Evolutionary conservation across 2,329 filamentous ascomycete genomes (phyloP), one percentile per base, ranked within the genome.

Genomic region (Penicillium sp.): DNA sequence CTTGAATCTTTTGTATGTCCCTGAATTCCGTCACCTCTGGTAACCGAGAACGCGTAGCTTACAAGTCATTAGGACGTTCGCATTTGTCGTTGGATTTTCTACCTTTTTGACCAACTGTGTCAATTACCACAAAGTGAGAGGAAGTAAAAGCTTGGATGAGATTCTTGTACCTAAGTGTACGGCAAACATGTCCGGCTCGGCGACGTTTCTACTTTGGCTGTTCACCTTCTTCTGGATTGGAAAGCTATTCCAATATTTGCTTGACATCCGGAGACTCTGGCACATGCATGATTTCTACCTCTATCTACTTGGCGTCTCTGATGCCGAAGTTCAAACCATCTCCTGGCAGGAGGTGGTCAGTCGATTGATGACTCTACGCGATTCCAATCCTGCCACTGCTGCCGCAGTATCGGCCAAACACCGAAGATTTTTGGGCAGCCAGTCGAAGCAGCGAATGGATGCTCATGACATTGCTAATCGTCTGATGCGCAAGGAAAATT

Each of bases 401-500:
- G 78, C 81, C 7, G 82, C 81, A 15, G 75, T 85, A 13, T 81
- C 81, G n/a, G 76, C 82, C 9, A 75, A 78, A 54, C 81, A 82
- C 58, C 80, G 83, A 53, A 82, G 80, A 57, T 84, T 83, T 52
- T 80, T 93, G 56, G 89, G 89, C 39, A 91, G 86, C 52, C 91
- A 95, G 67, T 95, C 91, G 18, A 96, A 97, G 70, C 91, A 97
- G 73, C 84, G 93, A 56, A 86, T 99, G 62, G 94, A 97, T 72
- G 94, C 94, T 9, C 91, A 97, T 64, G 94, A 97, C 66, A 97
- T 99, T 69, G 94, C 94, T 6, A 99, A 97, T 67, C 85, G 94
- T 26, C 76, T 99, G 39, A 97, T 99, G 94, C 87, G 94, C 52
- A 89, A 90, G 66, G 93, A 97, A 57, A 99, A 99, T 66, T 99